These are phyloP conservation scores for Kodamaea sp. DNA, from an alignment of 1,139 yeast species.

Conservation along the genomic window DNA sequence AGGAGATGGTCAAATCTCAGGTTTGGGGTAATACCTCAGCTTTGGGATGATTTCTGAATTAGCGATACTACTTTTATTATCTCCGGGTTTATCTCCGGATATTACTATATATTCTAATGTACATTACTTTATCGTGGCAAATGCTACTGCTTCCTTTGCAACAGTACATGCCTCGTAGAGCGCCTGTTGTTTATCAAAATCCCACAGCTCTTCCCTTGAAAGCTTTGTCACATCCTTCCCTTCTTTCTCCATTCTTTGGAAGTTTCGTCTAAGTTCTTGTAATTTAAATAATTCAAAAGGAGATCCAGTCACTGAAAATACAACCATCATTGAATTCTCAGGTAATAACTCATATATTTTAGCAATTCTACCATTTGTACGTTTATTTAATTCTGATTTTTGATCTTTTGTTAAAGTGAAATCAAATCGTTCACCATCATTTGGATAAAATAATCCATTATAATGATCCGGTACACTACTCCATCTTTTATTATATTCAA, in stretches of 20 bases:
- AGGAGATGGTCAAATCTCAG: constrained; percentile 21
- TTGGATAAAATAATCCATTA: constrained; percentile 9
- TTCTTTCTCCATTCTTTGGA: constrained; percentile 36
- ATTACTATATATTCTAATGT: background rate
- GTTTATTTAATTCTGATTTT: constrained; percentile 4
- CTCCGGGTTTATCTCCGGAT: no score
- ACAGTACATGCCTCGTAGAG: constrained; percentile 38
- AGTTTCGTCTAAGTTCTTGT: constrained; percentile 36
- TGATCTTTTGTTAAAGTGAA: constrained; percentile 6
- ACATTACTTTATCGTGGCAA: constrained; percentile 25
- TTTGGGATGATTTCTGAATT: no score
- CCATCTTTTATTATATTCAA: constrained; percentile 45
- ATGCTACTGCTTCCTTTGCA: constrained; percentile 57
- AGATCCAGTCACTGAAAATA: constrained; percentile 64
- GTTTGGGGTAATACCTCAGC: no score
- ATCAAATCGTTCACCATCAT: background rate
- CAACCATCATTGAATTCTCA: constrained; percentile 52
- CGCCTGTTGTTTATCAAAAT: constrained; percentile 40
- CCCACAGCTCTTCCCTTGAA: constrained; percentile 49
- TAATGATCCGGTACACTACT: constrained; percentile 9
- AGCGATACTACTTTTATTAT: no score
- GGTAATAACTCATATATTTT: constrained; percentile 55
- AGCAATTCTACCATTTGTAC: constrained; percentile 42
- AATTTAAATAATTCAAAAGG: constrained; percentile 51
- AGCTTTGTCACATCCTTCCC: constrained; percentile 38